Base-by-base conservation (phyloP, 495 filamentous ascomycete genomes). In the Penicillium coffeae region DNA sequence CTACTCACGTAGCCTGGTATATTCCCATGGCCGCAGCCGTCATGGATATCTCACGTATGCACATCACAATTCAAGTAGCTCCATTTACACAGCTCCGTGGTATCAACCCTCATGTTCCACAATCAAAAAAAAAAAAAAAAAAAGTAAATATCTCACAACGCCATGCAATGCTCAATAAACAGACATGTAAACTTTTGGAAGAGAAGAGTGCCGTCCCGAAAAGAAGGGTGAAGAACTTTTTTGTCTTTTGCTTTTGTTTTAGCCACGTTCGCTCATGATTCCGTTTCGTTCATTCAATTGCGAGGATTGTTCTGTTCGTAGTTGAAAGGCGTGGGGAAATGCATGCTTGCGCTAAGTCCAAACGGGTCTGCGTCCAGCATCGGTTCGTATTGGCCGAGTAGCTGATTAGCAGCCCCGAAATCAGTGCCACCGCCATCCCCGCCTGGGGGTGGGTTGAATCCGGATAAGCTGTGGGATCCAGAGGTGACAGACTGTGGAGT, bases 361-460 rank as follows among this genome's bases (percentile, higher is more conserved):
- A 95, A 96, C 8, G 90, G 89, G 69, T 95, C 90, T 50, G 88
- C 85, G 63, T 95, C 90, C 33, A 93, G 77, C 69, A 87, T 85
- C 8, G 88, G 85, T 60, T 89, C 85, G 59, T 81, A 86, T n/a
- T 83, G 80, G 57, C 91, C 89, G 56, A 94, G 78, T 10, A 89
- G 70, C 8, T 64, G 78, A 21, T 83, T 85, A 72, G 86, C 81
- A 51, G 77, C 78, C 32, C 67, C 64, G 47, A 73, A 77, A 12
- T 65, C 61, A 21, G 67, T 60, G 36, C 68, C 57, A 21, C 64
- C 54, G 27, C 64, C 62, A 48, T 73, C 51, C 14, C 48, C 71
- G 30, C 64, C 64, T 9, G 67, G 40, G 41, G 74, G 68, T 32
- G 71, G 60, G 46, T 52, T 70, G 56, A 65, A 72, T 6, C 66